These are phyloP conservation scores for Leccinum boreale DNA, from an alignment of 768 basidiomycete species.

Conservation along the genomic window DNA sequence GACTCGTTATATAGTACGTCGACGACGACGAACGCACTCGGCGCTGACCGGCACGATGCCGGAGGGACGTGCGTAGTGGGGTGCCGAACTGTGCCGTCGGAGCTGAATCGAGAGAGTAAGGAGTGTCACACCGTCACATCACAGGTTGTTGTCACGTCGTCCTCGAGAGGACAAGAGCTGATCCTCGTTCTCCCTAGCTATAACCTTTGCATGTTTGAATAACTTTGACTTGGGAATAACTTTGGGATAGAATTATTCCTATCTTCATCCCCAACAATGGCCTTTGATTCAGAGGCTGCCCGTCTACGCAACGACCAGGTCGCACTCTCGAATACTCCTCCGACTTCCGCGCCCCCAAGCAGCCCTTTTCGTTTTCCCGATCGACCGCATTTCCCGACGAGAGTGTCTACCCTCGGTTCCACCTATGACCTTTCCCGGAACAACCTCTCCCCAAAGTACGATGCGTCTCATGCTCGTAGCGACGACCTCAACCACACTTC, in stretches of 20 bases:
- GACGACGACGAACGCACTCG: slow-evolving; percentile 24
- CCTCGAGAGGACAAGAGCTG: slow-evolving; percentile 6
- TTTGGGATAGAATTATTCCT: neutral
- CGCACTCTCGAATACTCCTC: slow-evolving; percentile 8
- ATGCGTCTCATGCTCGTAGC: slow-evolving; percentile 56
- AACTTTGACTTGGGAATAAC: neutral
- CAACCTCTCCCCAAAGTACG: slow-evolving; percentile 35
- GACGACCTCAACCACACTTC: slow-evolving; percentile 60
- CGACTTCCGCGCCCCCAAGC: slow-evolving; percentile 36
- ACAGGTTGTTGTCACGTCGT: slow-evolving; percentile 20
- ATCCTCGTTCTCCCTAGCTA: slow-evolving; percentile 15
- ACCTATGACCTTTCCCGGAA: slow-evolving; percentile 53
- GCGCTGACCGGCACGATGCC: slow-evolving; percentile 18
- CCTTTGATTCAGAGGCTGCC: slow-evolving; percentile 28
- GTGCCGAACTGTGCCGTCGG: slow-evolving; percentile 17
- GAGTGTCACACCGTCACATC: neutral
- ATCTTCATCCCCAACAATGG: slow-evolving; percentile 15
- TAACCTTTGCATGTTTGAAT: neutral
- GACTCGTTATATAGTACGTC: slow-evolving; percentile 13
- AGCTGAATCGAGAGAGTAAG: neutral
- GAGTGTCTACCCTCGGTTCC: slow-evolving; percentile 61
- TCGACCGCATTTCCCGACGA: slow-evolving; percentile 53
- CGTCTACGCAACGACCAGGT: slow-evolving; percentile 28
- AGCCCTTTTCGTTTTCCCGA: slow-evolving; percentile 42
- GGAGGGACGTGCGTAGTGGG: slow-evolving; percentile 2